Percentiles rank a stretch among this genome's conserved stretches.
These are phyloP conservation scores for Fraxinus angustifolia DNA, from an alignment of 305 asterid genomes.

Conservation along the genomic window DNA sequence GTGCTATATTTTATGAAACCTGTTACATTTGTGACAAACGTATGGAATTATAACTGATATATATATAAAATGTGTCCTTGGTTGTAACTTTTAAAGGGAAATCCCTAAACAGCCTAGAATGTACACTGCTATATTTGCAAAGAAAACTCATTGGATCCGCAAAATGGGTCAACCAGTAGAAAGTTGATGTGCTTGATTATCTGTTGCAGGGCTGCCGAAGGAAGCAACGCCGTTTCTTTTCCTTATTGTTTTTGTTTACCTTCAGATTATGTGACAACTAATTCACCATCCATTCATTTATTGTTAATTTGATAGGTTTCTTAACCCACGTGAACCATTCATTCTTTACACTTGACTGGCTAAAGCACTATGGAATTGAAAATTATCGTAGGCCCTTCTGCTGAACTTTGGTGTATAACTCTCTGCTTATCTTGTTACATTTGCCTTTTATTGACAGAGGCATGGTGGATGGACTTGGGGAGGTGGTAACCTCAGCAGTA, in stretches of 20 bases:
- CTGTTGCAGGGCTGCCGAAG: conserved; percentile 1
- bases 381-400: conserved; percentile 2
- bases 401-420: conserved; percentile 3
- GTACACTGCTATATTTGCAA: background rate
- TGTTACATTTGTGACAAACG: background rate
- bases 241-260: conserved; percentile 11
- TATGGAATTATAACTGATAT: background rate
- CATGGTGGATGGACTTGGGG: conserved; percentile 99
- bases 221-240: conserved; percentile 4
- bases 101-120: background rate
- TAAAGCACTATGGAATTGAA: background rate
- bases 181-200: background rate
- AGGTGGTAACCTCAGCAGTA: conserved; percentile 98
- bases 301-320: background rate
- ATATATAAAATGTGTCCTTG: background rate
- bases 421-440: conserved; percentile 9
- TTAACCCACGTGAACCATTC: background rate
- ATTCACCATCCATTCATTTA: background rate
- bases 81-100: background rate
- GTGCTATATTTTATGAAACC: background rate
- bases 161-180: background rate
- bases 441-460: conserved; percentile 51
- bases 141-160: conserved; percentile 4
- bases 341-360: conserved; percentile 2
- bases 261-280: conserved; percentile 10